Percentiles rank a stretch among this genome's conserved stretches.
Conservation (phyloP, 805 yeast genomes). For the Suhomyces vadensis region DNA sequence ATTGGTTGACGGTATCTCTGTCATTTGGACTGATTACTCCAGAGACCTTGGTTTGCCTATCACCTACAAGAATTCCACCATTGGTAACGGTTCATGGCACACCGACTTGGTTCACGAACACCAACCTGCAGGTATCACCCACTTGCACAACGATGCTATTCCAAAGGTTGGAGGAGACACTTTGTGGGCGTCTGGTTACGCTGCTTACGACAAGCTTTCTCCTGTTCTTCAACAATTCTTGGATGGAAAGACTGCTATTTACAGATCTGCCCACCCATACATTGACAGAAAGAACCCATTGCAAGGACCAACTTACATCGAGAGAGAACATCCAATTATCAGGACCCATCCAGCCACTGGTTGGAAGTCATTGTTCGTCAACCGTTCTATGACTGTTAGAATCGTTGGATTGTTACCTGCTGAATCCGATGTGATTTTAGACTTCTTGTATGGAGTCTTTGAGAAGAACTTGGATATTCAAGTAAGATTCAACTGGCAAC, state of each 20-base stretch:
- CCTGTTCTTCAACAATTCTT: conserved; percentile 51
- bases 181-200: conserved; percentile 58
- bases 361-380: conserved; percentile 33
- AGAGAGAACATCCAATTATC: conserved; percentile 32
- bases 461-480: conserved; percentile 22
- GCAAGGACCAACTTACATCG: conserved; percentile 29
- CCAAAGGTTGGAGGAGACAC: conserved; percentile 54
- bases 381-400: conserved; percentile 31
- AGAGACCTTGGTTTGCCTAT: conserved; percentile 28
- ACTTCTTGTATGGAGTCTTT: conserved; percentile 14
- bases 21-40: conserved; percentile 34
- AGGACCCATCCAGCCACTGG: conserved; percentile 38
- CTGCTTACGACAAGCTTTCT: conserved; percentile 56
- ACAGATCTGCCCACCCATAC: conserved; percentile 41
- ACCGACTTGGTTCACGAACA: conserved; percentile 38
- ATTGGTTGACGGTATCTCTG: conserved; percentile 27
- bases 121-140: conserved; percentile 41
- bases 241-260: conserved; percentile 53
- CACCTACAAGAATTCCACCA: conserved; percentile 28
- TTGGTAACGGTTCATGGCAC: conserved; percentile 35
- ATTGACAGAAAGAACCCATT: conserved; percentile 36
- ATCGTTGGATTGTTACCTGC: conserved; percentile 31
- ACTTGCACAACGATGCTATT: conserved; percentile 40
- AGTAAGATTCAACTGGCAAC: conserved; percentile 21
- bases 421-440: conserved; percentile 21